phyloP scores from a whole-genome alignment of 352 stramenopile species.

The Globisporangium radiosum region DNA sequence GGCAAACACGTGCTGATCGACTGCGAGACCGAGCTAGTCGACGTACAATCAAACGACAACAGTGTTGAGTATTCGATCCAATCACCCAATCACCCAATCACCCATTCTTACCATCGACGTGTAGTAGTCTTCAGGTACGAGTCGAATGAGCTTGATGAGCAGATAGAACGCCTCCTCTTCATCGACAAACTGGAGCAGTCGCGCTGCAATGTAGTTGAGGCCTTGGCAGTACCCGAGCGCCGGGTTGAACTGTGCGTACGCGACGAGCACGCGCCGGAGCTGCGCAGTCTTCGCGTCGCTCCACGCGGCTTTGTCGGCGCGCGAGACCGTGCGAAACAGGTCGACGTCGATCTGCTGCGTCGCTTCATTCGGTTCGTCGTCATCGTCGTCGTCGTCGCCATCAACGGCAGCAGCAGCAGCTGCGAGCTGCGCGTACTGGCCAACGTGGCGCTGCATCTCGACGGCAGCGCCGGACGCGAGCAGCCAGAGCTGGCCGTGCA shows the following conservation, averaged over 20 bases:
- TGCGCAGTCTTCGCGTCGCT: constrained; percentile 58
- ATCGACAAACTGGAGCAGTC: constrained; percentile 54
- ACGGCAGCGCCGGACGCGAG: constrained; percentile 59
- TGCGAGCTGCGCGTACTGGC: constrained; percentile 48
- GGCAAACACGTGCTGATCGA: constrained; percentile 86
- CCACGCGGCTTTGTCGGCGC: constrained; percentile 58
- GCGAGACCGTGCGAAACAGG: constrained; percentile 62
- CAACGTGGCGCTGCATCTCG: constrained; percentile 56
- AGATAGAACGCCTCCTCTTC: constrained; percentile 84
- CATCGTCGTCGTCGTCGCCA: constrained; percentile 16
- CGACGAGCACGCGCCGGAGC: constrained; percentile 78
- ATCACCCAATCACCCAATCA: background rate
- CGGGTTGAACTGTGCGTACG: constrained; percentile 79
- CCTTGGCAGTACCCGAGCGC: constrained; percentile 84
- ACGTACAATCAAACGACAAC: background rate
- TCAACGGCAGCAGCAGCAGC: constrained; percentile 20
- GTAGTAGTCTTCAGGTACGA: constrained; percentile 85
- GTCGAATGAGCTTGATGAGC: constrained; percentile 65
- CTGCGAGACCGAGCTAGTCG: constrained; percentile 61
- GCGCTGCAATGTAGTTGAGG: constrained; percentile 83
- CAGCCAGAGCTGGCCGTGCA: constrained; percentile 82
- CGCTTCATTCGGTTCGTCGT: constrained; percentile 24
- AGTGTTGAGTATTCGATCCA: too few species aligned
- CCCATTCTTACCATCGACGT: constrained; percentile 71
- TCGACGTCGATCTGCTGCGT: constrained; percentile 83